Percentiles rank a stretch among this genome's conserved stretches.
These are phyloP conservation scores for Luvunga scandens DNA, from an alignment of 345 rosid genomes.

Conservation along the genomic window DNA sequence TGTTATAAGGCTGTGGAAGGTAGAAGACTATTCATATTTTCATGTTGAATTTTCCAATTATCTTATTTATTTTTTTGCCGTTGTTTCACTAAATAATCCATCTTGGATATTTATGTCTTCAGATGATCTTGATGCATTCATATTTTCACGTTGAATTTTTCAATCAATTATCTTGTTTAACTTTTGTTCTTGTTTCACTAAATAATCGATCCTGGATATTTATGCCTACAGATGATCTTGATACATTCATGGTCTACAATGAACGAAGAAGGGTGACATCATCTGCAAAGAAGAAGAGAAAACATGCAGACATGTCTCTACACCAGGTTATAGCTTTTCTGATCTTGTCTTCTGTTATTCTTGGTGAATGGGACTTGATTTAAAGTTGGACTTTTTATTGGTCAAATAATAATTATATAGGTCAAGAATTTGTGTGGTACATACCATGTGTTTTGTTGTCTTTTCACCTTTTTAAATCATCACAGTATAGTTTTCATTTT, in stretches of 20 bases:
- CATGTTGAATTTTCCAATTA: background rate
- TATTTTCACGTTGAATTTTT: slow-evolving; percentile 17
- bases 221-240: slow-evolving; percentile 55
- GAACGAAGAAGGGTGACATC: slow-evolving; percentile 89
- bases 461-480: background rate
- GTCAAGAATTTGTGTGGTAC: background rate
- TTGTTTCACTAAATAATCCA: slow-evolving; percentile 7
- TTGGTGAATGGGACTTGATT: background rate
- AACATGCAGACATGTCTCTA: slow-evolving; percentile 50
- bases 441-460: background rate
- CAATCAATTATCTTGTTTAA: slow-evolving; percentile 5
- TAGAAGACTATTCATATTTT: slow-evolving; percentile 24
- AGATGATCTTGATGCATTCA: slow-evolving; percentile 77
- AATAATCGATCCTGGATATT: slow-evolving; percentile 3
- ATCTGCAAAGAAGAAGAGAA: slow-evolving; percentile 89
- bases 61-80: slow-evolving; percentile 3
- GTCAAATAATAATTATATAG: background rate
- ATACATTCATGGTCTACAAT: slow-evolving; percentile 81
- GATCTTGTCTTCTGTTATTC: background rate
- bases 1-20: slow-evolving; percentile 68
- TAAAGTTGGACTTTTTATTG: background rate
- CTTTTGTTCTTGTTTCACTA: slow-evolving; percentile 4
- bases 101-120: slow-evolving; percentile 19
- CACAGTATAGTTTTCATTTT: background rate
- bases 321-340: slow-evolving; percentile 69